Evolutionary conservation across 2,329 filamentous ascomycete species (phyloP).

Genomic region (Coniosporium tulheliwenetii): DNA sequence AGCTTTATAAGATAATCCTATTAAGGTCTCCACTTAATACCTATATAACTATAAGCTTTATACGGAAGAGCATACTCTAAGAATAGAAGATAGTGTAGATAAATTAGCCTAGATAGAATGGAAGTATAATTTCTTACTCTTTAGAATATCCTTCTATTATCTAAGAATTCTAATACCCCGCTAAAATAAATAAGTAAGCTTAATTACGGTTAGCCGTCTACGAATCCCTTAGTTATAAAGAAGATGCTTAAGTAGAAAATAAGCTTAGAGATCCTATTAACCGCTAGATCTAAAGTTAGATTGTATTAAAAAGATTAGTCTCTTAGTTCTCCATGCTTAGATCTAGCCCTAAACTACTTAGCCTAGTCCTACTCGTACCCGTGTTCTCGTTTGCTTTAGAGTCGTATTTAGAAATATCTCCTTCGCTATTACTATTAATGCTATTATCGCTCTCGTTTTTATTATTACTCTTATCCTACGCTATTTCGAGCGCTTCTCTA

Average conservation of each 20-base stretch:
- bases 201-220: constrained; percentile 9
- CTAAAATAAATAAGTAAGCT: constrained; percentile 16
- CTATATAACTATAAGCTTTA: not conserved
- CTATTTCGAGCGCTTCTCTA: not conserved
- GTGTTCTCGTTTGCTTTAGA: not conserved
- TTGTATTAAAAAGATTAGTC: not conserved
- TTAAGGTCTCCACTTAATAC: not conserved
- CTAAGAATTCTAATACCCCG: constrained; percentile 22
- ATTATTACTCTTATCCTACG: not conserved
- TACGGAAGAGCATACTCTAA: not conserved
- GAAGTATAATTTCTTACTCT: not conserved
- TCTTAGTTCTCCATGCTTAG: not conserved
- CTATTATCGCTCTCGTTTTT: not conserved
- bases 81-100: not conserved
- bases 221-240: constrained; percentile 12
- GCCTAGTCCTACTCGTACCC: not conserved
- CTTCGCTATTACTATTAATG: not conserved
- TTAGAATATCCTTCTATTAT: not conserved
- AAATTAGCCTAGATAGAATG: not conserved
- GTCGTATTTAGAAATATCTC: not conserved
- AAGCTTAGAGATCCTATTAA: not conserved
- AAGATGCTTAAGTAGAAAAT: constrained; percentile 5
- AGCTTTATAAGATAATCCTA: not conserved
- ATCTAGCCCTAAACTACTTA: not conserved
- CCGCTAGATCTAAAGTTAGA: too few species aligned